A percentile compares a stretch with the other conserved stretches of the same genome.
Conservation (phyloP, 257 asterid species). For the Solanum chmielewskii region DNA sequence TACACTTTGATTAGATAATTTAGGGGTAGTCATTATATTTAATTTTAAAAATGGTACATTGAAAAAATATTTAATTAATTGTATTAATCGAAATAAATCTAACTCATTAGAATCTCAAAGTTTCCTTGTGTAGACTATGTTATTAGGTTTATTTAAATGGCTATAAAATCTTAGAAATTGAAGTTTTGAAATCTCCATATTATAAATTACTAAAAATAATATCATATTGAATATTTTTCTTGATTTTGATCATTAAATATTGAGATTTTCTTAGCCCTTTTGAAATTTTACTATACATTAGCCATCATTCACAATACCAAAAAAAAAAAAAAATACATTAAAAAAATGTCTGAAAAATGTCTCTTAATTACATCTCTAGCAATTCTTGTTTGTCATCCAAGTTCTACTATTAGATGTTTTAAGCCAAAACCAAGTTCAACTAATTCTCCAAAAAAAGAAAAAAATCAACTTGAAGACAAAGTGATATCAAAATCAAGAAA, state of each 20-base stretch:
- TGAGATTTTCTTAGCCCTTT: neutral
- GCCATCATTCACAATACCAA: neutral
- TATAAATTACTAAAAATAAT: neutral
- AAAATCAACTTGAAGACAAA: neutral
- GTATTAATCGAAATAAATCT: neutral
- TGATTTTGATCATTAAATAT: neutral
- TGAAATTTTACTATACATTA: neutral
- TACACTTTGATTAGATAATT: neutral
- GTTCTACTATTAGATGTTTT: constrained; percentile 7
- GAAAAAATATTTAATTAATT: neutral
- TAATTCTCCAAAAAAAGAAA: constrained; percentile 2
- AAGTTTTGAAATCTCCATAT: neutral
- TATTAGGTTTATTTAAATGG: neutral
- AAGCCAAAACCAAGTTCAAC: neutral
- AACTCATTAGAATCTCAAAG: neutral
- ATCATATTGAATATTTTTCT: neutral
- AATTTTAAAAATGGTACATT: neutral
- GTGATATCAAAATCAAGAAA: neutral
- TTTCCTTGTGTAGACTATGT: neutral
- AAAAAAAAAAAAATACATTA: neutral
- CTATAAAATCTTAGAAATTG: neutral
- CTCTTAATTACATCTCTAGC: constrained; percentile 5
- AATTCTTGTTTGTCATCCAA: constrained; percentile 2
- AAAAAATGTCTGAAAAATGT: constrained; percentile 3
- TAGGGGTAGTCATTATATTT: neutral